A percentile compares a stretch with the other conserved stretches of the same genome.
phyloP scores from a whole-genome alignment of 768 basidiomycete species.

The Boletus edulis region DNA sequence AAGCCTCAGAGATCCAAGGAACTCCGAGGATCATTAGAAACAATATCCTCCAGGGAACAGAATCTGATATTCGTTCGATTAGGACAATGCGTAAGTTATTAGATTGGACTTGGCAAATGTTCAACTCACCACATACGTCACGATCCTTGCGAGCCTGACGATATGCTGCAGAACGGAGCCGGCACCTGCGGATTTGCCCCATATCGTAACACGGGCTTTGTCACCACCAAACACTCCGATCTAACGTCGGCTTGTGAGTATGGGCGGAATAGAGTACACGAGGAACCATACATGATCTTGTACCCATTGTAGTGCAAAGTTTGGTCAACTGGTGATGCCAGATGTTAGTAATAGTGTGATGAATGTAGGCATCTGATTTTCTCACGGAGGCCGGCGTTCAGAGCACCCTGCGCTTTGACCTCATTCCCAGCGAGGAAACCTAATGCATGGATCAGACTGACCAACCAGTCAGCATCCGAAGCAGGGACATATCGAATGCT shows the following conservation, averaged over 20 bases:
- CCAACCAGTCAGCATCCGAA: not conserved
- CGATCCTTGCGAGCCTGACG: constrained; percentile 1
- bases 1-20: no score
- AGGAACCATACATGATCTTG: constrained; percentile 28
- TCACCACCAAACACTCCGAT: constrained; percentile 35
- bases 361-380: not conserved
- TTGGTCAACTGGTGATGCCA: constrained; percentile 31
- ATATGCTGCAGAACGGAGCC: constrained; percentile 37
- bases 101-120: no score
- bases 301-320: constrained; percentile 35
- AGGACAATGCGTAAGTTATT: no score
- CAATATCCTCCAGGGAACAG: no score
- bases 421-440: constrained; percentile 34
- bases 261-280: no score
- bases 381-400: constrained; percentile 37
- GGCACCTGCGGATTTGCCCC: constrained; percentile 28
- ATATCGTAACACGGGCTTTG: constrained; percentile 29
- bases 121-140: no score
- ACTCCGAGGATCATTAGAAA: no score
- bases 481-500: constrained; percentile 24
- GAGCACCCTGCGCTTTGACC: constrained; percentile 28
- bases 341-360: not conserved
- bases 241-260: constrained; percentile 9
- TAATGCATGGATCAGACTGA: constrained; percentile 1
- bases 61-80: no score